Percentiles rank a stretch among this genome's conserved stretches.
Conservation (phyloP, 805 yeast species). For the Lachancea sp. region DNA sequence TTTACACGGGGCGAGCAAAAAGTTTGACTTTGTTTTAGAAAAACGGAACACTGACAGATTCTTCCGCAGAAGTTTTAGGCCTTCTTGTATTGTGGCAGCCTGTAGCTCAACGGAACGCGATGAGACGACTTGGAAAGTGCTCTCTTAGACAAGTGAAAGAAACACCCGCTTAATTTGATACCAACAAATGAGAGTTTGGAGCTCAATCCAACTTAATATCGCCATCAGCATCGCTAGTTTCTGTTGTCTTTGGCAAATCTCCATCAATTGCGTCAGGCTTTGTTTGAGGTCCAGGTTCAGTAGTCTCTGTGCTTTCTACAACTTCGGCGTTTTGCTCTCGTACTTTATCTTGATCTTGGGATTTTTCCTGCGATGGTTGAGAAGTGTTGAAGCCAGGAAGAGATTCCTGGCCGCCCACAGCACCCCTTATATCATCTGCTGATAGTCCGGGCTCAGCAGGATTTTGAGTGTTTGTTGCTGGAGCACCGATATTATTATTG, state of each 20-base stretch:
- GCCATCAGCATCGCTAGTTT: conserved; percentile 16
- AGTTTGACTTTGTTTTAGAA: too few species aligned
- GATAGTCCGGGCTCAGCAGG: conserved; percentile 29
- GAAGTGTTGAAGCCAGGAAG: conserved; percentile 40
- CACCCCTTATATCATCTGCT: conserved; percentile 48
- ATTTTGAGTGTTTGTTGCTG: conserved; percentile 17
- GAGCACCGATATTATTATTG: background rate
- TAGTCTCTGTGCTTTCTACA: too few species aligned
- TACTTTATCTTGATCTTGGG: background rate
- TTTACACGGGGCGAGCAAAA: too few species aligned
- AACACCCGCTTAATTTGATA: too few species aligned
- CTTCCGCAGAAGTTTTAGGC: too few species aligned
- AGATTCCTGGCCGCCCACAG: conserved; percentile 42
- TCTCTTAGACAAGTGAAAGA: too few species aligned
- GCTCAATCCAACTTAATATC: conserved; percentile 14
- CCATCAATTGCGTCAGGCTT: background rate
- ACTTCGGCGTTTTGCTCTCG: too few species aligned
- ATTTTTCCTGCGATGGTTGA: conserved; percentile 7
- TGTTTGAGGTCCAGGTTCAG: too few species aligned
- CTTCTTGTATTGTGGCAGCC: background rate
- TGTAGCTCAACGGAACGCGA: background rate
- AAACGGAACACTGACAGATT: too few species aligned
- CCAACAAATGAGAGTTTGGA: background rate
- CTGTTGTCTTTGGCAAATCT: background rate
- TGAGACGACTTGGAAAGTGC: too few species aligned